Evolutionary conservation across 2,329 filamentous ascomycete species (phyloP).

Genomic region (Coniosporium tulheliwenetii): DNA sequence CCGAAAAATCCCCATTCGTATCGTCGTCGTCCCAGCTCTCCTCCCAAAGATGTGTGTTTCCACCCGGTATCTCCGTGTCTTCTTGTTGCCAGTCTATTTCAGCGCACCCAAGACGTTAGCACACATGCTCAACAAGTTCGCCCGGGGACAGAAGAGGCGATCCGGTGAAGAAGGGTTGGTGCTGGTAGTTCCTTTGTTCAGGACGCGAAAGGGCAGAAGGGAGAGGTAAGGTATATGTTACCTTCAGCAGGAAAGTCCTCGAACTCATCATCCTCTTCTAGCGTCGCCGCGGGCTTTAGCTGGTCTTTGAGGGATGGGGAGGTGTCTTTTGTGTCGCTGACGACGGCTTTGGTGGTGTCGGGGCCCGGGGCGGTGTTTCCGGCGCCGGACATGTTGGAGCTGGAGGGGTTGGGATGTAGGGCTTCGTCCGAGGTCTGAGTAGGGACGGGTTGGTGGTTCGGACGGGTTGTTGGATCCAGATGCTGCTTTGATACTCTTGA

Average conservation of each 20-base stretch:
- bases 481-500: background rate
- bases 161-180: too few relatives aligned
- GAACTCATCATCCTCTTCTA: constrained; percentile 98
- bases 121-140: too few relatives aligned
- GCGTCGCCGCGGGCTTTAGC: constrained; percentile 48
- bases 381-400: constrained; percentile 29
- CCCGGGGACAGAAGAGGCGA: too few relatives aligned
- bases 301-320: constrained; percentile 33
- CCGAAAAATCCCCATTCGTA: constrained; percentile 88
- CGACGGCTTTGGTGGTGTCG: constrained; percentile 23
- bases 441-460: background rate
- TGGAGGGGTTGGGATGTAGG: background rate
- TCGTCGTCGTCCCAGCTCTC: constrained; percentile 99
- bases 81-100: constrained; percentile 76
- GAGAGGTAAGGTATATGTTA: constrained; percentile 20
- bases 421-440: background rate
- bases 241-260: constrained; percentile 97
- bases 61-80: constrained; percentile 67
- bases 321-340: constrained; percentile 21
- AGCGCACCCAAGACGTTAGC: too few relatives aligned
- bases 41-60: constrained; percentile 85
- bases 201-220: background rate
- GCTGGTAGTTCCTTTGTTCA: too few relatives aligned
- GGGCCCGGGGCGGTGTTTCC: constrained; percentile 6
- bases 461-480: background rate